phyloP scores from a whole-genome alignment of 2,329 filamentous ascomycete genomes.

The Sporothrix curviconia region DNA sequence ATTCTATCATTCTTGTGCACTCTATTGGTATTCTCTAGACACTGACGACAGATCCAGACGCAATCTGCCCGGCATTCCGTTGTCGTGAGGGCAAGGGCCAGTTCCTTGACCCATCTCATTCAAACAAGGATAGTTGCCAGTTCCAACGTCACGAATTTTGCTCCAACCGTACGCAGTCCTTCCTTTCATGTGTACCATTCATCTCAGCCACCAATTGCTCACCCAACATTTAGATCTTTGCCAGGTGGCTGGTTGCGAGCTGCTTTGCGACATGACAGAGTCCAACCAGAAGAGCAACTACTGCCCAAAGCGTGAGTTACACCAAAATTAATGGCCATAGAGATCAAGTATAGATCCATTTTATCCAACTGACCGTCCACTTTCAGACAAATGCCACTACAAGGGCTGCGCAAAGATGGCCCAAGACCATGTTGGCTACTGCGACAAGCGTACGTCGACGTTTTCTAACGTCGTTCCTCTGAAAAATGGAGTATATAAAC shows the following conservation, averaged over 20 bases:
- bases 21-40: no score
- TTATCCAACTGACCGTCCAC: not conserved
- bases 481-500: no score
- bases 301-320: constrained; percentile 9
- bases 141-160: constrained; percentile 17
- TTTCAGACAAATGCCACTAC: constrained; percentile 14
- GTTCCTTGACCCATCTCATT: not conserved
- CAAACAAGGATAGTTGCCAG: not conserved
- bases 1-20: not conserved
- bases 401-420: not conserved
- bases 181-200: no score
- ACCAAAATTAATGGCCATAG: not conserved
- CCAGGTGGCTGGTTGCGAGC: not conserved
- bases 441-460: not conserved
- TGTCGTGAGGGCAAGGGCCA: constrained; percentile 10
- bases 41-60: constrained; percentile 1
- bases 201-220: no score
- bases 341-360: not conserved
- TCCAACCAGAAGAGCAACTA: not conserved
- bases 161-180: not conserved
- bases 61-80: not conserved
- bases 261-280: constrained; percentile 3
- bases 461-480: no score
- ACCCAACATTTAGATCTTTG: constrained; percentile 11
- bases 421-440: not conserved